Percentiles rank a stretch among this genome's conserved stretches.
Conservation (phyloP, 345 rosid species). For the Rhizophora mangle region DNA sequence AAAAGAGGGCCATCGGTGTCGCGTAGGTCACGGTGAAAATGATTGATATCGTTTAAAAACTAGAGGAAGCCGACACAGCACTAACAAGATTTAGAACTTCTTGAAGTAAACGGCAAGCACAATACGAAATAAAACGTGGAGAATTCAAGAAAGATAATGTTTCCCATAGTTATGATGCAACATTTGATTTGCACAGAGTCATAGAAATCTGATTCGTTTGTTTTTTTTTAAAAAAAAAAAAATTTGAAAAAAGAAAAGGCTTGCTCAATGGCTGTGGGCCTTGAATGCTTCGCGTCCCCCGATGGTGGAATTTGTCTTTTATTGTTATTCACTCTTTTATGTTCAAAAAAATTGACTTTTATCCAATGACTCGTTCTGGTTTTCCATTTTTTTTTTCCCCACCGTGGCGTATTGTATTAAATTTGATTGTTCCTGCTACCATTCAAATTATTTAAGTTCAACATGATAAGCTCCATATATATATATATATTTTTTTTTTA, state of each 20-base stretch:
- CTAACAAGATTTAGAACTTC: neutral
- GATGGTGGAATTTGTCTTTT: constrained; percentile 28
- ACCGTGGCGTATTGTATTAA: too few relatives aligned
- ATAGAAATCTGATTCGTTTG: too few relatives aligned
- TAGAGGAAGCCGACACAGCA: neutral
- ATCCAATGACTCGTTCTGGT: neutral
- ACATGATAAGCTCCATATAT: too few relatives aligned
- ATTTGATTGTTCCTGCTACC: too few relatives aligned
- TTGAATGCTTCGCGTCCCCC: constrained; percentile 17
- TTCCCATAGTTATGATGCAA: too few relatives aligned
- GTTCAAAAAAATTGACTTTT: neutral
- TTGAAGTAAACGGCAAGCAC: neutral
- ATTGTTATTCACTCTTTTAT: neutral
- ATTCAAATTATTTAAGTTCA: too few relatives aligned
- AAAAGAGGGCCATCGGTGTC: neutral
- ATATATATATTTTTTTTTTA: too few relatives aligned
- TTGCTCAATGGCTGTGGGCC: constrained; percentile 29
- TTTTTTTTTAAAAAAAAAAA: too few relatives aligned
- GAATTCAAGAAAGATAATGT: neutral
- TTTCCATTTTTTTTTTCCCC: neutral
- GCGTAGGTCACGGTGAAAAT: neutral
- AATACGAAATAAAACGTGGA: neutral
- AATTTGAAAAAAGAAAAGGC: too few relatives aligned
- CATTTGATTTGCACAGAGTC: too few relatives aligned
- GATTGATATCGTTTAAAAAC: neutral